Evolutionary conservation across 345 rosid species (phyloP).

Genomic region (Barbarea vulgaris): DNA sequence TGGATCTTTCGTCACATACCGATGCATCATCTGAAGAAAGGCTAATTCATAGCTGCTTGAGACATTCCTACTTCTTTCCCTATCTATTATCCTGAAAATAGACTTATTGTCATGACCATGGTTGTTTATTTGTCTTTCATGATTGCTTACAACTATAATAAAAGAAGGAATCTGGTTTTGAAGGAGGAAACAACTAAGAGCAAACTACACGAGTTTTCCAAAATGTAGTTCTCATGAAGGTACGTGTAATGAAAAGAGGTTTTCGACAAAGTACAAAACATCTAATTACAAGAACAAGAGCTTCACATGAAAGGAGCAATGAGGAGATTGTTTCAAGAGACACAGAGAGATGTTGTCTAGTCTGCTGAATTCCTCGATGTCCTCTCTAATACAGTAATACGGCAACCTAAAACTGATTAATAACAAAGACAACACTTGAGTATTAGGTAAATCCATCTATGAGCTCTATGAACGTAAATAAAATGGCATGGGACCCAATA

Average conservation of each 20-base stretch:
- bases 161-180: conserved; percentile 15
- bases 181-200: not conserved
- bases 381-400: conserved; percentile 30
- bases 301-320: conserved; percentile 27
- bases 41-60: not conserved
- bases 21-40: conserved; percentile 38
- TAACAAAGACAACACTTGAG: conserved; percentile 36
- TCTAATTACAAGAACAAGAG: conserved; percentile 35
- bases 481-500: conserved; percentile 30
- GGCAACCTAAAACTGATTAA: conserved; percentile 41
- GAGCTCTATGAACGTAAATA: not conserved
- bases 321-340: conserved; percentile 22
- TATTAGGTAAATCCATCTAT: conserved; percentile 36
- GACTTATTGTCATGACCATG: not conserved
- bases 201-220: conserved; percentile 21
- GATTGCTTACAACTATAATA: conserved; percentile 15
- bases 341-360: conserved; percentile 18
- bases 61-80: not conserved
- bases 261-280: conserved; percentile 10
- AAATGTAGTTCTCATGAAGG: conserved; percentile 28
- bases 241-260: conserved; percentile 4
- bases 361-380: conserved; percentile 28
- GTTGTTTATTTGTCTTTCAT: not conserved
- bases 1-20: conserved; percentile 37
- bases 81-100: conserved; percentile 1